Base-by-base conservation (phyloP, 345 rosid genomes). In the Trapa incisa region DNA sequence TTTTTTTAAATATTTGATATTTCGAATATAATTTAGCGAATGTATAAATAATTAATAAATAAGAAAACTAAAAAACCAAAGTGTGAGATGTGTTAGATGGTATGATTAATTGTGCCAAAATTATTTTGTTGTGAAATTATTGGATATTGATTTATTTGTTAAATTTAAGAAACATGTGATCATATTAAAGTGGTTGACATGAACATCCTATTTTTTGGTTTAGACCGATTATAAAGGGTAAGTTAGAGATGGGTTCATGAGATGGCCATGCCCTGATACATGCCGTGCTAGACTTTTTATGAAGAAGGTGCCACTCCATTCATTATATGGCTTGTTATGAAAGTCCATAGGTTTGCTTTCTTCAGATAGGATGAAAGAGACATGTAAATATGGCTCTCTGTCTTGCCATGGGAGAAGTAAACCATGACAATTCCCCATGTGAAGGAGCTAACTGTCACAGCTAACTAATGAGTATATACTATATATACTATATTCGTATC, bases 381-480 rank as follows among this genome's bases (percentile, higher is more conserved):
- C 62, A 57, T 1, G 33, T 57, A 57, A 57, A 57, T n/a, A 6
- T n/a, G 60, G 60, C 60, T 3, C 5, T 17, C 7, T 33, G 35
- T 54, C 35, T n/a, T 22, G 35, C 29, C 60, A 54, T 54, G 14
- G 54, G 60, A 54, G 33, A 22, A 54, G 32, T 54, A 54, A n/a
- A 54, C 60, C 32, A n/a, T 54, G 60, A 54, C 33, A 54, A 22
- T 54, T 54, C 60, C 60, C 60, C 60, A 29, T 54, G 60, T 54
- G 60, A n/a, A 22, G 29, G 29, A 22, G 29, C 29, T 22, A 22
- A 22, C 29, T 22, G 29, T 22, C 29, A 22, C 29, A 22, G 29
- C 29, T 22, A 22, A 22, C 29, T 22, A 22, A 22, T 22, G 29
- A 22, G 29, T 22, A 22, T 22, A 22, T 22, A 22, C 29, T 22